These are phyloP conservation scores for Penicillium chermesinum DNA, from an alignment of 495 filamentous ascomycete species.

Conservation along the genomic window DNA sequence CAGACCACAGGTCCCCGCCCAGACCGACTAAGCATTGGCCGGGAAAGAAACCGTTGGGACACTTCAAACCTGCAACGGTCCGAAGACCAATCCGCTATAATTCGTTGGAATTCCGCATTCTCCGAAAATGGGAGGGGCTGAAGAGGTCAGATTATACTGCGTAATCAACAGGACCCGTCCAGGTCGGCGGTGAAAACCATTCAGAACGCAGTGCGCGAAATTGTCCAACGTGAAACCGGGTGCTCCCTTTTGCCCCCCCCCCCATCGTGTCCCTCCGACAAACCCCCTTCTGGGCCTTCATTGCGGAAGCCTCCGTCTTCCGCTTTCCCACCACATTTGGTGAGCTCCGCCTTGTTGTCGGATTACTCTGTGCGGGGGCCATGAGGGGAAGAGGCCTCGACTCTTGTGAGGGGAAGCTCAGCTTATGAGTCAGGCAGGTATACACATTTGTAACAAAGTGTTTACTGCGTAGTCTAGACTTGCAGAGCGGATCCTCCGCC, in stretches of 20 bases:
- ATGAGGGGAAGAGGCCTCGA: too few relatives aligned
- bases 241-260: background rate
- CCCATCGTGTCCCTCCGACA: conserved; percentile 14
- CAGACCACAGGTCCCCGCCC: too few relatives aligned
- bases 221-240: conserved; percentile 7
- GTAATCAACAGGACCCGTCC: background rate
- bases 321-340: conserved; percentile 9
- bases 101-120: too few relatives aligned
- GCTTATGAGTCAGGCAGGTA: too few relatives aligned
- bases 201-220: conserved; percentile 18
- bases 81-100: conserved; percentile 11
- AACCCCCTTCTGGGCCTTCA: background rate
- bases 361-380: too few relatives aligned
- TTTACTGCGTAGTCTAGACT: background rate
- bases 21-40: conserved; percentile 1
- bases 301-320: conserved; percentile 22
- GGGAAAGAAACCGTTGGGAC: conserved; percentile 8
- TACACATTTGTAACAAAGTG: too few relatives aligned
- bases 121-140: too few relatives aligned
- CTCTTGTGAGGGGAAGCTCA: too few relatives aligned
- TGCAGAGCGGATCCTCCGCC: background rate
- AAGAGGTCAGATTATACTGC: background rate
- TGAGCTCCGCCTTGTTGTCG: too few relatives aligned
- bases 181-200: conserved; percentile 22
- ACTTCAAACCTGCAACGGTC: background rate